Conservation (phyloP, 1,139 yeast species). For the Hanseniaspora gamundiae region DNA sequence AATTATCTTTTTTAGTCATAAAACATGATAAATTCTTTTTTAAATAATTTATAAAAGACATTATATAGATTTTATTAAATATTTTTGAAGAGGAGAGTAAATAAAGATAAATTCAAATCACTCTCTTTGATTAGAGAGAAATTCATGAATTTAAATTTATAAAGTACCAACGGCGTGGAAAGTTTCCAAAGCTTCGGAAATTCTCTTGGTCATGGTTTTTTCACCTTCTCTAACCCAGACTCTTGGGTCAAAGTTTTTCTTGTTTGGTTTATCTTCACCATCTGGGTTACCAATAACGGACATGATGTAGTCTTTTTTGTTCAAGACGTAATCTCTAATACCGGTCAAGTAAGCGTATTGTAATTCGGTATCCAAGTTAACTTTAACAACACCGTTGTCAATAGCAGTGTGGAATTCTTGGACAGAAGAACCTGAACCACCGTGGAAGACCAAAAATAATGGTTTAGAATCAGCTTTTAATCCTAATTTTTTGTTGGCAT, state of each 20-base stretch:
- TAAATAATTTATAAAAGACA: too few species aligned
- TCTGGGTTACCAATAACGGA: conserved; percentile 97
- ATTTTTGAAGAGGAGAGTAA: too few species aligned
- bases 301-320: conserved; percentile 88
- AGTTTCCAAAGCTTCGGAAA: conserved; percentile 68
- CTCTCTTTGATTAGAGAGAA: too few species aligned
- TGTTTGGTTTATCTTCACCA: conserved; percentile 97
- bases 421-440: conserved; percentile 98
- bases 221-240: conserved; percentile 99
- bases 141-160: conserved; percentile 29
- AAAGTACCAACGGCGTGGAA: conserved; percentile 72
- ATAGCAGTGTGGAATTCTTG: conserved; percentile 87
- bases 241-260: conserved; percentile 99
- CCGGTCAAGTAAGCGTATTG: conserved; percentile 95
- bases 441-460: conserved; percentile 97
- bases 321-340: conserved; percentile 92
- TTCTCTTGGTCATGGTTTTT: conserved; percentile 89
- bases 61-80: too few species aligned
- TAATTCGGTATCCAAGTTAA: conserved; percentile 97
- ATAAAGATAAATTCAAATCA: too few species aligned
- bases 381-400: conserved; percentile 92
- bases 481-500: conserved; percentile 55
- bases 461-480: conserved; percentile 53
- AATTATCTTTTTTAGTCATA: too few species aligned
- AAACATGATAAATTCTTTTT: too few species aligned